Conservation (phyloP, 768 basidiomycete species). For the Rhizopogon vinicolor region DNA sequence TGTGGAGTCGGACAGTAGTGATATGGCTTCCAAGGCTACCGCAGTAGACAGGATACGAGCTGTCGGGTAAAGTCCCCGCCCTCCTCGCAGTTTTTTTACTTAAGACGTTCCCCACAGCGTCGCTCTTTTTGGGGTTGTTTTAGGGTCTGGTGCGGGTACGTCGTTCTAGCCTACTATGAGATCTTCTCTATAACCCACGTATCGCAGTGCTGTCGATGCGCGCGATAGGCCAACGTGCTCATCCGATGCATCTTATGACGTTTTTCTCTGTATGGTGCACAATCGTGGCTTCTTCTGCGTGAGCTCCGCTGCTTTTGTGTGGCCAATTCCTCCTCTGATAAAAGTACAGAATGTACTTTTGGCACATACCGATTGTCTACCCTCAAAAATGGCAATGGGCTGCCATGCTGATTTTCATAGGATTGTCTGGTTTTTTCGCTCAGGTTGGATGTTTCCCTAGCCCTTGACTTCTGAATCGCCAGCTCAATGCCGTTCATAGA, state of each 20-base stretch:
- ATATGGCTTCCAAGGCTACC: constrained; percentile 12
- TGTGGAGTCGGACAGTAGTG: neutral
- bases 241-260: constrained; percentile 65
- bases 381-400: constrained; percentile 16
- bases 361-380: constrained; percentile 8
- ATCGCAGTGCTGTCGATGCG: constrained; percentile 47
- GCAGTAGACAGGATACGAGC: constrained; percentile 47
- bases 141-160: constrained; percentile 67
- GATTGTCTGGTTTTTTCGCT: constrained; percentile 9
- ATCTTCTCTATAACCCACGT: neutral
- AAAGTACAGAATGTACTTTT: constrained; percentile 8
- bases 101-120: constrained; percentile 32
- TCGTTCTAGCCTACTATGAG: constrained; percentile 2
- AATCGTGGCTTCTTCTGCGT: constrained; percentile 10
- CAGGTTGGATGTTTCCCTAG: constrained; percentile 10
- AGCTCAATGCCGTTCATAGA: constrained; percentile 21
- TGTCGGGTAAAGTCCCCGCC: constrained; percentile 38
- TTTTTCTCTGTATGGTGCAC: constrained; percentile 63
- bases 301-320: neutral
- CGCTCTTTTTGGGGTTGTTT: constrained; percentile 61
- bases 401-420: constrained; percentile 9
- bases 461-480: neutral
- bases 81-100: neutral
- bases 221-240: constrained; percentile 71
- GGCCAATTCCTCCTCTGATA: neutral